These are phyloP conservation scores for Eucalyptus curtisii DNA, from an alignment of 345 rosid genomes.

Conservation along the genomic window DNA sequence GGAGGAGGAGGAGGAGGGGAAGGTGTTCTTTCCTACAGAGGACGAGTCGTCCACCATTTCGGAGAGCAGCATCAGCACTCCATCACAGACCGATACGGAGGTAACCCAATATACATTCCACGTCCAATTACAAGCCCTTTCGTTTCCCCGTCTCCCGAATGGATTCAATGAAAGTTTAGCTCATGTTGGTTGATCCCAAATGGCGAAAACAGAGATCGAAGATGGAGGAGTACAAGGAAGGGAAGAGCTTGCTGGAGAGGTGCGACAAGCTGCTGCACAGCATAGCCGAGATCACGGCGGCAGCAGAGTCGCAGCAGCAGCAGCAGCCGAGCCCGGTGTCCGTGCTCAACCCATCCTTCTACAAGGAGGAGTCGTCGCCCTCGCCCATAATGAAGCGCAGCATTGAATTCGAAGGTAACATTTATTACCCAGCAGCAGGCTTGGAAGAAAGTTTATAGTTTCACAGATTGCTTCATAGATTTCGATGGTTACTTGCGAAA, in stretches of 20 bases:
- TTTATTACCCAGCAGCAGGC: neutral
- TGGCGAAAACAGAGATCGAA: slow-evolving; percentile 32
- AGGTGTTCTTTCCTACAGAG: slow-evolving; percentile 10
- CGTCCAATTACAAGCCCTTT: neutral
- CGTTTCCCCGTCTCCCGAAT: neutral
- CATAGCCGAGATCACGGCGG: slow-evolving; percentile 75
- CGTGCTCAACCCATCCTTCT: slow-evolving; percentile 75
- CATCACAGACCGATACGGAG: slow-evolving; percentile 53
- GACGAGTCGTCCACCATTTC: slow-evolving; percentile 49
- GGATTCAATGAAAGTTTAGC: neutral
- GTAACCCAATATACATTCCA: slow-evolving; percentile 1
- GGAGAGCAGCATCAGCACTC: slow-evolving; percentile 35
- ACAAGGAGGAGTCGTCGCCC: slow-evolving; percentile 77
- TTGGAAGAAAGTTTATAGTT: neutral
- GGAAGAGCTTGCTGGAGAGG: slow-evolving; percentile 60
- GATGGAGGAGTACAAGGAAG: slow-evolving; percentile 49
- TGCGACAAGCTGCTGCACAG: slow-evolving; percentile 82
- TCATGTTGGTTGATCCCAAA: neutral
- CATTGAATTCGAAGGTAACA: slow-evolving; percentile 67
- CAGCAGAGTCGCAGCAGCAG: slow-evolving; percentile 26
- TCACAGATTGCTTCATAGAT: neutral
- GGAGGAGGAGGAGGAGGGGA: neutral
- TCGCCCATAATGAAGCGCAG: slow-evolving; percentile 77
- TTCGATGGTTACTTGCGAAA: neutral
- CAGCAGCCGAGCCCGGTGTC: slow-evolving; percentile 92